A percentile compares a stretch with the other conserved stretches of the same genome.
These are phyloP conservation scores for Stemphylium lycopersici DNA, from an alignment of 2,329 filamentous ascomycete species.

Conservation along the genomic window DNA sequence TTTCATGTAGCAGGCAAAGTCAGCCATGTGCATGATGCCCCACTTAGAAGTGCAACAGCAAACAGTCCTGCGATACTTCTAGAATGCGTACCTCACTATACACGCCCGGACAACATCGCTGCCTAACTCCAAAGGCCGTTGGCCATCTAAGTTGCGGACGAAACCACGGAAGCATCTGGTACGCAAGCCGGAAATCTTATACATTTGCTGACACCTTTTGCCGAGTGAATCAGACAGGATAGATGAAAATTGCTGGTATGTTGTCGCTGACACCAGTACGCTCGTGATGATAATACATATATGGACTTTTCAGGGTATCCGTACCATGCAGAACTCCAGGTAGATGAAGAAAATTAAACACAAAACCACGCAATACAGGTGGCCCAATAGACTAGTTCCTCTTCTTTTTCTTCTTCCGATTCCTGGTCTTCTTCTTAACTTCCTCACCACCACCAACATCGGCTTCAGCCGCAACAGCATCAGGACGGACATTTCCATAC, in stretches of 20 bases:
- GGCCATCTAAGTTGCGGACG: too few relatives aligned
- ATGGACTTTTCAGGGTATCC: slow-evolving; percentile 26
- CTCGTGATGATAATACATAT: background rate
- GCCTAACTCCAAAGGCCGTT: too few relatives aligned
- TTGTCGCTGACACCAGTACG: background rate
- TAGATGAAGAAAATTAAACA: slow-evolving; percentile 18
- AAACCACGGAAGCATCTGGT: background rate
- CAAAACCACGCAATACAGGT: background rate
- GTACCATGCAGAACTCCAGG: slow-evolving; percentile 24
- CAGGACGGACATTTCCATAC: slow-evolving; percentile 50
- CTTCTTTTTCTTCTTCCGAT: slow-evolving; percentile 49
- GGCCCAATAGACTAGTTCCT: slow-evolving; percentile 16
- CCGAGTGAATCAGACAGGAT: background rate
- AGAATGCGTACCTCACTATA: background rate
- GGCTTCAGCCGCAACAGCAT: slow-evolving; percentile 27
- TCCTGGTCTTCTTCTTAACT: slow-evolving; percentile 42
- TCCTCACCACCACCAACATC: slow-evolving; percentile 28
- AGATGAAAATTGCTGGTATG: background rate
- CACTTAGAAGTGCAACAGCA: background rate
- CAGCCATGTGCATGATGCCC: background rate
- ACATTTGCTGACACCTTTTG: background rate
- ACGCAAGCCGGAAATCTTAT: background rate
- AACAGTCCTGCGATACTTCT: too few relatives aligned
- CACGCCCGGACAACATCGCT: background rate
- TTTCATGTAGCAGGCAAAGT: background rate